These are phyloP conservation scores for Eimeria sp. DNA, from an alignment of 169 alveolate species.

Conservation along the genomic window DNA sequence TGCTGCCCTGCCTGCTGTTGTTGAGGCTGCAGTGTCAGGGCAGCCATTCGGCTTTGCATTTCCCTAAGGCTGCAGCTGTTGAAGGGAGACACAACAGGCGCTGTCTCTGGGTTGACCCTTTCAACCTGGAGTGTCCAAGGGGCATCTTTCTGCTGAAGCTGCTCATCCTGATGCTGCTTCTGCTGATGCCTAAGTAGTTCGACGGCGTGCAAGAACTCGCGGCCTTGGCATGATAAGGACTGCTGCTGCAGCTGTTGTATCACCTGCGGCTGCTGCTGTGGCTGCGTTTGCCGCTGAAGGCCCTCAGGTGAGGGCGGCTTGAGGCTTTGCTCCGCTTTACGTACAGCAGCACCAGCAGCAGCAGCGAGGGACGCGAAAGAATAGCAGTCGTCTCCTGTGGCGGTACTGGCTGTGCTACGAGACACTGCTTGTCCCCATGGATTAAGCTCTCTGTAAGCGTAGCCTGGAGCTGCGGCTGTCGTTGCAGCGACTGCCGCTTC, in stretches of 20 bases:
- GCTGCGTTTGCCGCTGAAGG: conserved; percentile 54
- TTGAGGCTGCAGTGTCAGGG: conserved; percentile 71
- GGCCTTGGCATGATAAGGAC: conserved; percentile 58
- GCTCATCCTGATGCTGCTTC: conserved; percentile 16
- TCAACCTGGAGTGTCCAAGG: conserved; percentile 39
- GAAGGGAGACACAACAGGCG: conserved; percentile 27
- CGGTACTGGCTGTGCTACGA: conserved; percentile 77
- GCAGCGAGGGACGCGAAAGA: conserved; percentile 63
- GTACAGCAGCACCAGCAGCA: conserved; percentile 72
- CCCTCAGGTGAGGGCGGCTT: conserved; percentile 39
- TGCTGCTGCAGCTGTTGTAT: conserved; percentile 63
- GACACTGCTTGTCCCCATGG: conserved; percentile 72
- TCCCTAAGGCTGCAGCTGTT: conserved; percentile 50
- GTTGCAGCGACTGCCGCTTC: conserved; percentile 59
- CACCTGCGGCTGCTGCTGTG: conserved; percentile 56
- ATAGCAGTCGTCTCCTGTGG: conserved; percentile 73
- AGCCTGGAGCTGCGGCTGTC: conserved; percentile 57
- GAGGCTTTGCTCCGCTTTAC: conserved; percentile 57
- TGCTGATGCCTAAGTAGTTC: conserved; percentile 70
- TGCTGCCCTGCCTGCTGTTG: conserved; percentile 33
- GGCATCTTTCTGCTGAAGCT: conserved; percentile 28
- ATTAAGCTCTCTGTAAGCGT: conserved; percentile 57
- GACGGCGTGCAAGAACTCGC: conserved; percentile 59
- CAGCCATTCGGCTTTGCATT: conserved; percentile 72
- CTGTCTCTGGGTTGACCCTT: conserved; percentile 33